These are phyloP conservation scores for Ustilaginoidea virens DNA, from an alignment of 2,329 filamentous ascomycete species.

Conservation along the genomic window DNA sequence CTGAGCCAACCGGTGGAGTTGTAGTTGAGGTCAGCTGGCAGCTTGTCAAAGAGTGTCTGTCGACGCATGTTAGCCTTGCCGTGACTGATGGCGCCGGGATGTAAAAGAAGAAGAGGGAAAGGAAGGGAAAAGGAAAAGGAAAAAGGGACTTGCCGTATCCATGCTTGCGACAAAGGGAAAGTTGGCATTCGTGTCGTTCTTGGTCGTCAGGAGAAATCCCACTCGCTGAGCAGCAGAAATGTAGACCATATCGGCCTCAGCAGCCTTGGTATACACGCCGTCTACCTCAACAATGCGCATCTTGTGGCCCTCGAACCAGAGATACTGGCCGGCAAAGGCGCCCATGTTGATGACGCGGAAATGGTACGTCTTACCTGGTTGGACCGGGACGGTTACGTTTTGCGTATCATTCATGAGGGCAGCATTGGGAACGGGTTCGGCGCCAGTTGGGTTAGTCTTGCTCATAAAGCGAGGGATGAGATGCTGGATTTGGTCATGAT, in stretches of 20 bases:
- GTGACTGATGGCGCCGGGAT: no score
- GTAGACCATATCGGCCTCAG: conserved; percentile 48
- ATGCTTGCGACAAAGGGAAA: conserved; percentile 55
- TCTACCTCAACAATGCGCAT: conserved; percentile 60
- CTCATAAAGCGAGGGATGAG: conserved; percentile 33
- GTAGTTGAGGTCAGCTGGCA: conserved; percentile 54
- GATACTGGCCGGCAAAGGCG: conserved; percentile 51
- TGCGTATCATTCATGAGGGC: conserved; percentile 58
- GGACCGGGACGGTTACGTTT: conserved; percentile 40
- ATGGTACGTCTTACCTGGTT: conserved; percentile 56
- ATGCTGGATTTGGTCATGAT: conserved; percentile 40
- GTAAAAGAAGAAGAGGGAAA: neutral
- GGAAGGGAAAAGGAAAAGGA: neutral
- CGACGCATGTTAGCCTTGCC: neutral
- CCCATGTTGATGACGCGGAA: conserved; percentile 60
- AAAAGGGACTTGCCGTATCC: conserved; percentile 36
- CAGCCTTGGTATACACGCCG: conserved; percentile 49
- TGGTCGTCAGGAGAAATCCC: conserved; percentile 47
- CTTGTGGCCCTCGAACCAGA: conserved; percentile 52
- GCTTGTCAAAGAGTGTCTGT: conserved; percentile 49
- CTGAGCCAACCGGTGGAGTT: conserved; percentile 52
- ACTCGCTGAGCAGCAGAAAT: conserved; percentile 52
- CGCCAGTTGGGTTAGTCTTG: conserved; percentile 39
- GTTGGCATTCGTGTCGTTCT: conserved; percentile 44
- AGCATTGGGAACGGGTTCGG: conserved; percentile 51